phyloP scores from a whole-genome alignment of 2,329 filamentous ascomycete genomes.

The Aspergillus amoenus region DNA sequence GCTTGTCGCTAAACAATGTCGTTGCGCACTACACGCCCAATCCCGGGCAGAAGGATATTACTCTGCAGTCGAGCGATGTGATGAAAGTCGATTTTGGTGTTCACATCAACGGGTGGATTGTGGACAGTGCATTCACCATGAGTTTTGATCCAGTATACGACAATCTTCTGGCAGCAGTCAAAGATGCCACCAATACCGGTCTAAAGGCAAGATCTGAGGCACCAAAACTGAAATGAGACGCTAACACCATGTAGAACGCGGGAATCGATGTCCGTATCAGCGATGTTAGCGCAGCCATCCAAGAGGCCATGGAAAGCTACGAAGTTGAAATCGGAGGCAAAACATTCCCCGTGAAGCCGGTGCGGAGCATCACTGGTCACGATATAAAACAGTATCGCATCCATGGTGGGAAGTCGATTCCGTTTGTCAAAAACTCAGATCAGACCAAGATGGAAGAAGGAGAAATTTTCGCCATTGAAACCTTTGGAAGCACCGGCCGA shows the following conservation, averaged over 20 bases:
- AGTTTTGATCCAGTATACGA: constrained; percentile 74
- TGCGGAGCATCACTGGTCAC: constrained; percentile 57
- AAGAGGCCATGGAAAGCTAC: constrained; percentile 63
- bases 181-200: constrained; percentile 49
- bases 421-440: constrained; percentile 53
- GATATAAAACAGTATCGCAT: constrained; percentile 56
- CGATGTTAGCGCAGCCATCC: constrained; percentile 58
- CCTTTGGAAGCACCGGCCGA: constrained; percentile 56
- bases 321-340: constrained; percentile 57
- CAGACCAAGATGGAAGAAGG: constrained; percentile 59
- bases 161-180: constrained; percentile 68
- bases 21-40: constrained; percentile 60
- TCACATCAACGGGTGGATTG: constrained; percentile 76
- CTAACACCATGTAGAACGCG: constrained; percentile 38
- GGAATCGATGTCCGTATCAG: constrained; percentile 56
- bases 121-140: constrained; percentile 79
- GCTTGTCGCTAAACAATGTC: constrained; percentile 54
- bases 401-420: constrained; percentile 57
- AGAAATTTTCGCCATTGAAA: constrained; percentile 60
- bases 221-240: neutral
- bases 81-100: constrained; percentile 83
- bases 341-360: constrained; percentile 55
- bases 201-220: constrained; percentile 38
- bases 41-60: constrained; percentile 63
- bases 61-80: constrained; percentile 71